Base-by-base conservation (phyloP, 352 stramenopile genomes). In the Phytopythium cucurbitacearum region DNA sequence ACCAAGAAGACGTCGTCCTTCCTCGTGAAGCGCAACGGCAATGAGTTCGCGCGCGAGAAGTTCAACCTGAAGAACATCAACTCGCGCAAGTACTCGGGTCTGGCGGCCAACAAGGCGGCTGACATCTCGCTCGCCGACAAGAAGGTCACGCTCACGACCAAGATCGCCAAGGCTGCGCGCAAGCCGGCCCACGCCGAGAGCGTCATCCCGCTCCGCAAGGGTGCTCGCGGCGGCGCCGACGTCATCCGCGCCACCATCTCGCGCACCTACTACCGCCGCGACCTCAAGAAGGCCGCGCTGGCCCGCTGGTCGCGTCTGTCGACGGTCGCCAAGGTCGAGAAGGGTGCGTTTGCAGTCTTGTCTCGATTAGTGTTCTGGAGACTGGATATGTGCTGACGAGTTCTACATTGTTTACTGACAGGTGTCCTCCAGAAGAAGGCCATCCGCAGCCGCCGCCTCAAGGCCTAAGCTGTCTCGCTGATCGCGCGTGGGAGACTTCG, bases 1-100 rank as follows among this genome's bases (percentile, higher is more conserved):
- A 95, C 96, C 65, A 96, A 97, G 80, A 95, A 97, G 62, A 98
- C 97, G 64, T 98, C 84, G 69, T 97, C 77, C 60, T 99, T 99
- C 79, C 78, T 98, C 45, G 87, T 97, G 64, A 98, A 98, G 86
- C 80, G 88, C 57, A 87, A 83, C 58, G 70, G 73, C 71, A 84
- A 80, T 59, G 84, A 94, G 70, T 98, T 98, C 62, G 87, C 88
- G 52, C 73, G 86, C 48, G 95, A 98, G 74, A 92, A 91, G 73
- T 97, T 95, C 67, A 99, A 99, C 86, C 67, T 99, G 61, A 82
- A 88, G 71, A 97, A 93, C 73, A 66, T 87, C 56, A 98, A 98
- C 72, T 94, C 75, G 64, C 95, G 90, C 89, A 99, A 99, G 88
- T 99, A 98, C 76, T 98, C 90, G 54, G 95, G 92, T 57, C 47